phyloP scores from a whole-genome alignment of 2,329 filamentous ascomycete genomes.

The Trichoderma gracile region DNA sequence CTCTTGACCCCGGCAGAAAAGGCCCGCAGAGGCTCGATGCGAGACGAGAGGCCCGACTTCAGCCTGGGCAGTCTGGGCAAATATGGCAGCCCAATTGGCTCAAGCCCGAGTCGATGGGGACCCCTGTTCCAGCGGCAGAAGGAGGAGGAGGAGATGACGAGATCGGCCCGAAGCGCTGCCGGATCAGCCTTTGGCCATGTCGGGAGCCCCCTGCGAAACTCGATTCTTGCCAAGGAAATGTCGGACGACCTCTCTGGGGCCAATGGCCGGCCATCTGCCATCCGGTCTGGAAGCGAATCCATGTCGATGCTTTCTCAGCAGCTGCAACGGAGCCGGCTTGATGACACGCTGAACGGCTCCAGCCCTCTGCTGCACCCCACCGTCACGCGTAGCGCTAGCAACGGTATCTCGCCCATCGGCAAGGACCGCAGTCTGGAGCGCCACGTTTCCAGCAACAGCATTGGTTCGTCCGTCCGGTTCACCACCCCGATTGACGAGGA shows the following conservation, averaged over 20 bases:
- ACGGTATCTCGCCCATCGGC: slow-evolving; percentile 43
- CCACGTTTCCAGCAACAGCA: slow-evolving; percentile 61
- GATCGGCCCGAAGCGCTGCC: slow-evolving; percentile 40
- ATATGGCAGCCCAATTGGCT: slow-evolving; percentile 61
- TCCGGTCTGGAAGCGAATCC: slow-evolving; percentile 50
- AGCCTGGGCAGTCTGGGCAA: slow-evolving; percentile 52
- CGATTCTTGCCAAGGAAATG: slow-evolving; percentile 58
- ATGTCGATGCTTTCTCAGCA: slow-evolving; percentile 63
- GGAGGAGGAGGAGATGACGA: slow-evolving; percentile 55
- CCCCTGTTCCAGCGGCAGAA: slow-evolving; percentile 61
- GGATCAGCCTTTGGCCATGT: slow-evolving; percentile 65
- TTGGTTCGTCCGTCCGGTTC: slow-evolving; percentile 57
- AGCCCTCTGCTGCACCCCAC: slow-evolving; percentile 56
- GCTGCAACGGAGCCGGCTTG: slow-evolving; percentile 59
- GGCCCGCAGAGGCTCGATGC: slow-evolving; percentile 61
- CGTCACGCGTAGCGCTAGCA: slow-evolving; percentile 45
- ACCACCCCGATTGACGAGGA: slow-evolving; percentile 67
- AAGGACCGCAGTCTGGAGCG: slow-evolving; percentile 52
- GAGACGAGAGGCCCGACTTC: slow-evolving; percentile 44
- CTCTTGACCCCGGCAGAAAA: slow-evolving; percentile 68
- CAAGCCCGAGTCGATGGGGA: slow-evolving; percentile 63
- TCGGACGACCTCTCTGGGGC: slow-evolving; percentile 37
- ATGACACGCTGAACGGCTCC: slow-evolving; percentile 47
- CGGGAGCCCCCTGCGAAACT: slow-evolving; percentile 65
- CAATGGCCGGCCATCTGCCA: slow-evolving; percentile 43